Conservation (phyloP, 306 rosid species). For the Corylus avellana region DNA sequence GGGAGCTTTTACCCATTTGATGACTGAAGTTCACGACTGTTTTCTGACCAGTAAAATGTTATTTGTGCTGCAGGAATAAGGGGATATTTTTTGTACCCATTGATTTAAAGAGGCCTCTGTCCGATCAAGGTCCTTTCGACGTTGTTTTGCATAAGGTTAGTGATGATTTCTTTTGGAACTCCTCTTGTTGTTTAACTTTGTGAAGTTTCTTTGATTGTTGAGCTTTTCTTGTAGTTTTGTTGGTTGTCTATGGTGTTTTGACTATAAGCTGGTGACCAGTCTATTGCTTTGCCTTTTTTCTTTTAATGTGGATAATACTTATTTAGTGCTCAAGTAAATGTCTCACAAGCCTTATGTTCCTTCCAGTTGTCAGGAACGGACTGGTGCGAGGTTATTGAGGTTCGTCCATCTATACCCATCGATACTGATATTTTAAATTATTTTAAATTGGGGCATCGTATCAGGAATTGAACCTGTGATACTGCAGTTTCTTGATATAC, state of each 20-base stretch:
- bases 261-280: neutral
- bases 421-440: neutral
- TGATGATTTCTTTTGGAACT: neutral
- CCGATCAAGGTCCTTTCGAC: slow-evolving; percentile 11
- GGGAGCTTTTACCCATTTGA: neutral
- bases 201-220: neutral
- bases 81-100: neutral
- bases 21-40: neutral
- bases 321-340: neutral
- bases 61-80: slow-evolving; percentile 6
- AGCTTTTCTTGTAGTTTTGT: slow-evolving; percentile 2
- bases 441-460: neutral
- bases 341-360: slow-evolving; percentile 10
- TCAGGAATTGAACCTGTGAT: neutral
- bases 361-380: slow-evolving; percentile 7
- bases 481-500: slow-evolving; percentile 3
- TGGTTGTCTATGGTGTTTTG: neutral
- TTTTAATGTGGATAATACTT: neutral
- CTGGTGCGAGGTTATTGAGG: slow-evolving; percentile 9
- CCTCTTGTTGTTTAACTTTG: neutral
- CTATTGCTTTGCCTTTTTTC: neutral
- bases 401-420: neutral
- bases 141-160: slow-evolving; percentile 16
- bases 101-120: slow-evolving; percentile 13
- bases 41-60: neutral